Conservation (phyloP, 306 rosid species). For the Mimosa bimucronata region DNA sequence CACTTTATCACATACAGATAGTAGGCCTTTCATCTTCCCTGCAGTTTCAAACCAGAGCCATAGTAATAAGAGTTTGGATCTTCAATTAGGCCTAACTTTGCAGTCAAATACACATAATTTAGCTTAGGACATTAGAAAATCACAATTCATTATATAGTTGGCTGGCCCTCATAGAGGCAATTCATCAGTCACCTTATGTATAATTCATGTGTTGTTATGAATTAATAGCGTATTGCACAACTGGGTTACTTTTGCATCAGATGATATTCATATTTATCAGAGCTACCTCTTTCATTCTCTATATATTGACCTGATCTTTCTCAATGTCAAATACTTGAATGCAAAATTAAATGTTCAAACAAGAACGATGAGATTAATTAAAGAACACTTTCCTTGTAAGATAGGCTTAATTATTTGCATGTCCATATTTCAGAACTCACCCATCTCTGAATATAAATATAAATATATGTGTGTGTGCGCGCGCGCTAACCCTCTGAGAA, state of each 20-base stretch:
- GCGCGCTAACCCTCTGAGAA: neutral
- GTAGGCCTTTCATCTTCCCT: slow-evolving; percentile 47
- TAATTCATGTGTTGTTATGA: slow-evolving; percentile 25
- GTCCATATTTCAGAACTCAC: slow-evolving; percentile 14
- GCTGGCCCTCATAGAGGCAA: slow-evolving; percentile 12
- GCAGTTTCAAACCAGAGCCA: slow-evolving; percentile 57
- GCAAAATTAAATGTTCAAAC: neutral
- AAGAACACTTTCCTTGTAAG: neutral
- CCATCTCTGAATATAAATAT: slow-evolving; percentile 11
- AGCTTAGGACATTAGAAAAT: slow-evolving; percentile 25
- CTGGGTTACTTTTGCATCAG: slow-evolving; percentile 12
- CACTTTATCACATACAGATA: slow-evolving; percentile 53
- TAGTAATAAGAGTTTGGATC: slow-evolving; percentile 66
- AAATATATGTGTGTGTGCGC: too few relatives aligned
- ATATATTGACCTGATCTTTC: neutral
- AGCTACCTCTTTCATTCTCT: slow-evolving; percentile 17
- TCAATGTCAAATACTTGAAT: neutral
- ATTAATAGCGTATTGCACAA: slow-evolving; percentile 27
- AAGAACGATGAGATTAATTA: neutral
- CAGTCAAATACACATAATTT: slow-evolving; percentile 44
- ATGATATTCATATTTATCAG: neutral
- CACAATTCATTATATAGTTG: slow-evolving; percentile 34
- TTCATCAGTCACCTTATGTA: slow-evolving; percentile 26
- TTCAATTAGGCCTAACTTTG: slow-evolving; percentile 72
- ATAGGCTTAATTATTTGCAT: neutral